Evolutionary conservation across 768 basidiomycete species (phyloP), one percentile per base, ranked within the genome.

Genomic region (Strobilomyces echinocephalus): DNA sequence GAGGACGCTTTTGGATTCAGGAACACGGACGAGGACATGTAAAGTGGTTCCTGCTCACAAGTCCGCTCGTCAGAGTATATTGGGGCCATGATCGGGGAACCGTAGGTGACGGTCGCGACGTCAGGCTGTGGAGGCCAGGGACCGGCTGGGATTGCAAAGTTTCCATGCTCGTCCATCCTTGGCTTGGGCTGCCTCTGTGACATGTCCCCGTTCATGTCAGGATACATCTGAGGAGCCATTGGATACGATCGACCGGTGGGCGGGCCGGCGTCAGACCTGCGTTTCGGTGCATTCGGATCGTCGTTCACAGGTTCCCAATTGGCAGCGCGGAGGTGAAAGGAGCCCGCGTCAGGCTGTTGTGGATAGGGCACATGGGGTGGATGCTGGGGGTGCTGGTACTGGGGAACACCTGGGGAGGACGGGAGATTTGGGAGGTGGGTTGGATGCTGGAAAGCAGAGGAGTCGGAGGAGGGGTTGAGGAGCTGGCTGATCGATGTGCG

Each of bases 251-350:
- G 66, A 71, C 58, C 54, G 60, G 63, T 55, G 52, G 64, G 57
- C 45, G 65, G 58, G 8, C 71, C 72, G 50, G 60, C 56, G 43
- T 73, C 73, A 53, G 64, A 59, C 57, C 67, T 71, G 53, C 71
- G 70, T 34, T 71, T 68, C 46, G 65, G 61, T 44, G 72, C 68
- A 26, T 66, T 73, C 58, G 66, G 70, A 66, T 63, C 68, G 56
- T 70, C 73, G 47, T 60, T 69, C 44, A 59, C 70, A 49, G 59
- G 64, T 28, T 76, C 76, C 83, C 85, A 86, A 61, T 69, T 81
- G 6, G 85, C 85, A 11, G 82, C 79, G 38, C 82, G 76, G n/a
- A 86, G 77, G 61, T 79, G 75, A 60, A 76, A 86, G 21, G 76
- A 50, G 11, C 52, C 58, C 33, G 70, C 61, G 1, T 69, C 70